A percentile compares a stretch with the other conserved stretches of the same genome.
phyloP scores from a whole-genome alignment of 2,329 filamentous ascomycete species.

The Microcyclosporella mali region DNA sequence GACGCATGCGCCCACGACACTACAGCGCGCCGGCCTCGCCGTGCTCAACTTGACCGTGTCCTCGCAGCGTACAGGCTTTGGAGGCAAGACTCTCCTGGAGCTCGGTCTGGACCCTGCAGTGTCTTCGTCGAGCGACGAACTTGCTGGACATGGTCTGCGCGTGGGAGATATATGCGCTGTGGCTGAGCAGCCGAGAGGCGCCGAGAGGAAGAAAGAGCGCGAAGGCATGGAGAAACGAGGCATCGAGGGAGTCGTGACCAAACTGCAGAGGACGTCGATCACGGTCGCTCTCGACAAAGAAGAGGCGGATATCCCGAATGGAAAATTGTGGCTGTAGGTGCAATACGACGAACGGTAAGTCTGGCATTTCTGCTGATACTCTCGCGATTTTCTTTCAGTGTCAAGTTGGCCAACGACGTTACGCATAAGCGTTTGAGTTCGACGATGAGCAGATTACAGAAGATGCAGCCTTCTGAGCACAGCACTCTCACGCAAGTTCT shows the following conservation, averaged over 20 bases:
- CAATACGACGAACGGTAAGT: slow-evolving; percentile 15
- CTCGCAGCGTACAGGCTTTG: slow-evolving; percentile 78
- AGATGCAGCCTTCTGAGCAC: slow-evolving; percentile 50
- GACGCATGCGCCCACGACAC: slow-evolving; percentile 59
- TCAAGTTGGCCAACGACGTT: slow-evolving; percentile 62
- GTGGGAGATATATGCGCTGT: slow-evolving; percentile 73
- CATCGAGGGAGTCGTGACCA: slow-evolving; percentile 63
- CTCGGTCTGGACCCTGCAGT: slow-evolving; percentile 68
- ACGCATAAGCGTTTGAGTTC: slow-evolving; percentile 61
- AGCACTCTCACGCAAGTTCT: slow-evolving; percentile 55
- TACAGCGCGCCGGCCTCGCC: slow-evolving; percentile 72
- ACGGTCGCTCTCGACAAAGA: slow-evolving; percentile 66
- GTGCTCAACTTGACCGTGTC: slow-evolving; percentile 68
- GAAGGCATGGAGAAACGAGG: slow-evolving; percentile 64
- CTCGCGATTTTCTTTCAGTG: slow-evolving; percentile 37
- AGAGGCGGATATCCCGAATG: slow-evolving; percentile 47
- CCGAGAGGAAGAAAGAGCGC: slow-evolving; percentile 65
- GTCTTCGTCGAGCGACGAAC: slow-evolving; percentile 36
- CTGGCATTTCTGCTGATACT: slow-evolving; percentile 12
- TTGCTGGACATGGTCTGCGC: slow-evolving; percentile 70
- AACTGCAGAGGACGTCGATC: slow-evolving; percentile 53
- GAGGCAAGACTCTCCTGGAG: slow-evolving; percentile 84
- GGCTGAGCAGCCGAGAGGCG: slow-evolving; percentile 65
- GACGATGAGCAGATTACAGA: slow-evolving; percentile 55
- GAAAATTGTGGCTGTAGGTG: slow-evolving; percentile 58